Evolutionary conservation across 192 early-diverging fungal species (phyloP).

Genomic region (Coemansia sp.): DNA sequence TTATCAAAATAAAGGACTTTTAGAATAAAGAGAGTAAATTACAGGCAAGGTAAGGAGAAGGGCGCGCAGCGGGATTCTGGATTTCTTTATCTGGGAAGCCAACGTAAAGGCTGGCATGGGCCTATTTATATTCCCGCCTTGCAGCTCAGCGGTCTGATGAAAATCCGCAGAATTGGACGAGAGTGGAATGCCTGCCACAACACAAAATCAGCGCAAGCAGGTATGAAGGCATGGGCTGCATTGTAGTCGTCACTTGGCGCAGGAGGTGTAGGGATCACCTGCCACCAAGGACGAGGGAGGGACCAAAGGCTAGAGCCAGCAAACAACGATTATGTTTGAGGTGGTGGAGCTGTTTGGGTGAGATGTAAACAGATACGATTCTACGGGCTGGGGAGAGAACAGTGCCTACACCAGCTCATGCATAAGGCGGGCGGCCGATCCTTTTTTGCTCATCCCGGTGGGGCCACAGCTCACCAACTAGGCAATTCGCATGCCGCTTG

Average conservation of each 20-base stretch:
- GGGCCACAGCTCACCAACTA: neutral
- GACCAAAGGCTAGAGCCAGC: neutral
- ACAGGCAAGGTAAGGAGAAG: conserved; percentile 2
- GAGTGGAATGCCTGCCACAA: neutral
- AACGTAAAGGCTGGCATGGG: neutral
- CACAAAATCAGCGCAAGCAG: neutral
- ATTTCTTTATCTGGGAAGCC: neutral
- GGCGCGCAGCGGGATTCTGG: neutral
- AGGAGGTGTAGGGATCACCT: neutral
- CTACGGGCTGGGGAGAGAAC: neutral
- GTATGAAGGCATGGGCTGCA: neutral
- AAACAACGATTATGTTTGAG: neutral
- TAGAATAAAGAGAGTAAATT: neutral
- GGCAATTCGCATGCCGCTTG: neutral
- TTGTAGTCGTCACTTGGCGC: neutral
- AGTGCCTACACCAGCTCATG: neutral
- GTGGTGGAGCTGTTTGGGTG: too few species aligned
- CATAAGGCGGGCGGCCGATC: neutral
- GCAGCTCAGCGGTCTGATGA: conserved; percentile 4
- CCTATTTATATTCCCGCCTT: conserved; percentile 4
- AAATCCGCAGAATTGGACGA: conserved; percentile 3
- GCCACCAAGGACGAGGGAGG: neutral
- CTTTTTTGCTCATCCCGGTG: neutral
- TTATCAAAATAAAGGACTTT: neutral
- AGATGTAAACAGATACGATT: conserved; percentile 1